Conservation (phyloP, 805 yeast genomes). For the Wickerhamomyces subpelliculosus region DNA sequence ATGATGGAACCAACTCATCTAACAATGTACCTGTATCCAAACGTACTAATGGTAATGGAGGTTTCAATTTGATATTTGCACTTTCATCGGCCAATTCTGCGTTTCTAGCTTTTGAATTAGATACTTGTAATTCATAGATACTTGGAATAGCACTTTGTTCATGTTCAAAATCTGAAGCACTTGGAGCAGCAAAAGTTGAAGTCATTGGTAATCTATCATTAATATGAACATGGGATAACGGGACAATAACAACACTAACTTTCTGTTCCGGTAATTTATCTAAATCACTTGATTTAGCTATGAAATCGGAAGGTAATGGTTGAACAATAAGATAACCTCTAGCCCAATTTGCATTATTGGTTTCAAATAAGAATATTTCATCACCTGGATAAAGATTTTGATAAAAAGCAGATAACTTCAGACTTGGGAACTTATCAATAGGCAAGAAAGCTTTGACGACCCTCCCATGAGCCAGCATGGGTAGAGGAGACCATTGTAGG, state of each 20-base stretch:
- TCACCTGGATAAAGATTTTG: constrained; percentile 68
- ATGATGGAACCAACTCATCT: constrained; percentile 51
- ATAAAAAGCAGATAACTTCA: constrained; percentile 30
- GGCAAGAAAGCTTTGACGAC: constrained; percentile 41
- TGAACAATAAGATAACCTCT: constrained; percentile 67
- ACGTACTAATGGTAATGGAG: constrained; percentile 49
- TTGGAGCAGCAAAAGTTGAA: constrained; percentile 25
- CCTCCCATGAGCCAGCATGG: constrained; percentile 36
- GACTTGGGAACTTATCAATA: constrained; percentile 28
- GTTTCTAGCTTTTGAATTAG: constrained; percentile 24
- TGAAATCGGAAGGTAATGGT: constrained; percentile 66
- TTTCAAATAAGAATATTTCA: constrained; percentile 68
- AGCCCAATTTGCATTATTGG: constrained; percentile 57
- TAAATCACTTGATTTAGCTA: constrained; percentile 48
- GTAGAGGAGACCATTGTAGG: constrained; percentile 42
- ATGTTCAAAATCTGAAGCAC: constrained; percentile 20
- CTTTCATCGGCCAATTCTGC: constrained; percentile 17
- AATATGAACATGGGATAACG: constrained; percentile 45
- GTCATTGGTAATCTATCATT: constrained; percentile 35
- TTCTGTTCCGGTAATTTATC: constrained; percentile 57
- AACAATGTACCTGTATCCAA: constrained; percentile 36
- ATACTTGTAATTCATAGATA: constrained; percentile 26
- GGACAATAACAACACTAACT: constrained; percentile 51
- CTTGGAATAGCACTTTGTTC: constrained; percentile 24
- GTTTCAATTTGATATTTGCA: constrained; percentile 30